Evolutionary conservation across 495 filamentous ascomycete genomes (phyloP).

Genomic region (Aspergillus haitiensis): DNA sequence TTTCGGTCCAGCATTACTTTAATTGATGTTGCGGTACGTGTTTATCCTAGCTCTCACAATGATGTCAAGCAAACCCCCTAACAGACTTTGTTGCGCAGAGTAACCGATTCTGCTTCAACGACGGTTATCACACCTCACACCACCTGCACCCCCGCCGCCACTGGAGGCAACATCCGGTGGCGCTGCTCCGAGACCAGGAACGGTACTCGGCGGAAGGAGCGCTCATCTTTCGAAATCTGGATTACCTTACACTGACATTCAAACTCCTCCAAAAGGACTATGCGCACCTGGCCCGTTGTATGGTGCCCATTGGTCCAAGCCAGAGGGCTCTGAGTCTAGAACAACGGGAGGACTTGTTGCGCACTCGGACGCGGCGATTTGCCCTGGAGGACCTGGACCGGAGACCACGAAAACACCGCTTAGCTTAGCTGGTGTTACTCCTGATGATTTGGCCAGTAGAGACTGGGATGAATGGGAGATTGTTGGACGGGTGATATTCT

Average conservation of each 20-base stretch:
- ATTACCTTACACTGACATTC: slow-evolving; percentile 68
- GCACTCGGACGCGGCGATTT: slow-evolving; percentile 60
- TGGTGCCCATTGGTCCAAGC: slow-evolving; percentile 65
- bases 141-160: slow-evolving; percentile 71
- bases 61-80: neutral
- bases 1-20: slow-evolving; percentile 70
- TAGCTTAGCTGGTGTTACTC: too few relatives aligned
- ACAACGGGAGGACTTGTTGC: slow-evolving; percentile 62
- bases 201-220: slow-evolving; percentile 60
- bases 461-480: too few relatives aligned
- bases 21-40: slow-evolving; percentile 67
- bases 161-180: slow-evolving; percentile 70
- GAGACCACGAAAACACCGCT: too few relatives aligned
- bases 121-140: slow-evolving; percentile 77
- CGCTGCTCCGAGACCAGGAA: slow-evolving; percentile 62
- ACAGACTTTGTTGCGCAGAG: slow-evolving; percentile 39
- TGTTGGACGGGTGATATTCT: too few relatives aligned
- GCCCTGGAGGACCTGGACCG: too few relatives aligned
- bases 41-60: too few relatives aligned
- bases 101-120: slow-evolving; percentile 74
- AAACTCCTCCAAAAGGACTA: slow-evolving; percentile 63
- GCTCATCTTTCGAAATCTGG: slow-evolving; percentile 69
- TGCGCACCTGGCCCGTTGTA: slow-evolving; percentile 56
- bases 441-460: too few relatives aligned
- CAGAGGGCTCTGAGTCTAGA: slow-evolving; percentile 61